A percentile compares a stretch with the other conserved stretches of the same genome.
Conservation (phyloP, 805 yeast species). For the Candida nanaspora region DNA sequence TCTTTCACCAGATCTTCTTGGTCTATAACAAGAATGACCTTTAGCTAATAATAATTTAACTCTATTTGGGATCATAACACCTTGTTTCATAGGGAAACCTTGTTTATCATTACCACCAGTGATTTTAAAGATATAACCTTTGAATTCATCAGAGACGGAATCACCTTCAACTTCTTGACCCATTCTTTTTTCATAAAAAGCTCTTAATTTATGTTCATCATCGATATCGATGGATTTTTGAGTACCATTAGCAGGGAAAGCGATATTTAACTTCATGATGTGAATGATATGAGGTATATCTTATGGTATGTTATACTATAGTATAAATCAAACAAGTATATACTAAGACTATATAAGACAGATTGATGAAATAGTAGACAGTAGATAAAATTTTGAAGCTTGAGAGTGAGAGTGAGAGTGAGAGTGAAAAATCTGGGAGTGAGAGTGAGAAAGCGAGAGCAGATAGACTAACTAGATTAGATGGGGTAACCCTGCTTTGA, state of each 20-base stretch:
- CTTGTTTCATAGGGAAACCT: conserved; percentile 99
- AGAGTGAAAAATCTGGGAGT: too few species aligned
- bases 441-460: too few species aligned
- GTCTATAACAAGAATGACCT: conserved; percentile 98
- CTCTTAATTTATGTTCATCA: conserved; percentile 98
- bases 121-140: conserved; percentile 98
- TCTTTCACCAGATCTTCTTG: conserved; percentile 99
- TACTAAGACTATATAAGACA: too few species aligned
- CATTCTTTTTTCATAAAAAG: conserved; percentile 98
- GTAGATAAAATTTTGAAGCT: too few species aligned
- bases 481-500: too few species aligned
- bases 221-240: conserved; percentile 97
- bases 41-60: conserved; percentile 90
- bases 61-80: conserved; percentile 99
- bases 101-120: conserved; percentile 99
- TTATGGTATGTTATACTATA: too few species aligned
- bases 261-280: conserved; percentile 78
- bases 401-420: too few species aligned
- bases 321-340: too few species aligned
- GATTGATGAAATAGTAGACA: too few species aligned
- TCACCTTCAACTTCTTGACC: conserved; percentile 99
- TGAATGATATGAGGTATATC: background rate
- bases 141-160: conserved; percentile 96
- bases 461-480: too few species aligned
- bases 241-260: conserved; percentile 99